Percentiles rank a stretch among this genome's conserved stretches.
These are phyloP conservation scores for Rhododendron mucronatum DNA, from an alignment of 148 eudicot genomes.

Conservation along the genomic window DNA sequence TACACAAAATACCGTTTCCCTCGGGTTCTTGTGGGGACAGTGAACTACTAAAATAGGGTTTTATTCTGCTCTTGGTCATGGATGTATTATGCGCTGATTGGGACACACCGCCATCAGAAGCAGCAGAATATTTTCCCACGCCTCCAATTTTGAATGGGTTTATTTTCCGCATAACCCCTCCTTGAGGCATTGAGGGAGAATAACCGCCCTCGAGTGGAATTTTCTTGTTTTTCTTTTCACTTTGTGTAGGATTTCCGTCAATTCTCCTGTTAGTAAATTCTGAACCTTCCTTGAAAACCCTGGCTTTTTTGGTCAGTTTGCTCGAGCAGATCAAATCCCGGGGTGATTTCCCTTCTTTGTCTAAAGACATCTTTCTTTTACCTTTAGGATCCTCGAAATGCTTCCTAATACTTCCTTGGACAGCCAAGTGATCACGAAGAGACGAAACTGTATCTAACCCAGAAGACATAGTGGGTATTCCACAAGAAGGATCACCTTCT, in stretches of 20 bases:
- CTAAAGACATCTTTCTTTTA: constrained; percentile 40
- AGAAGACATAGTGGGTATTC: constrained; percentile 10
- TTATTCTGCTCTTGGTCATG: constrained; percentile 6
- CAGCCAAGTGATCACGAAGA: constrained; percentile 10
- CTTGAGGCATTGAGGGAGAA: constrained; percentile 17
- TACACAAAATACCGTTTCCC: background rate
- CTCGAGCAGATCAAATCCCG: constrained; percentile 4
- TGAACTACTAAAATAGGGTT: constrained; percentile 14
- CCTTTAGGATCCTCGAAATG: constrained; percentile 16
- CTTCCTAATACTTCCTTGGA: constrained; percentile 8
- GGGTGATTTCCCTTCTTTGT: constrained; percentile 24
- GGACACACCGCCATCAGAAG: background rate
- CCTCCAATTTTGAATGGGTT: constrained; percentile 5
- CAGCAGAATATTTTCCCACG: background rate
- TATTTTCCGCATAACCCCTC: constrained; percentile 17
- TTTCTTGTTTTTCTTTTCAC: constrained; percentile 30
- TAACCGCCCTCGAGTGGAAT: constrained; percentile 17
- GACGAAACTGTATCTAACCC: constrained; percentile 15
- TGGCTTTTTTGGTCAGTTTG: constrained; percentile 28
- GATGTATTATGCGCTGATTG: constrained; percentile 3
- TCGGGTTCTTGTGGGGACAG: constrained; percentile 10
- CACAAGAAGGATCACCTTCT: constrained; percentile 15
- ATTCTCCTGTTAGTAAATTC: constrained; percentile 13
- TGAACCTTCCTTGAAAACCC: constrained; percentile 18
- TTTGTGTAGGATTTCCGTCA: constrained; percentile 14